phyloP scores from a whole-genome alignment of 768 basidiomycete species.

The Leucogyrophana mollusca region DNA sequence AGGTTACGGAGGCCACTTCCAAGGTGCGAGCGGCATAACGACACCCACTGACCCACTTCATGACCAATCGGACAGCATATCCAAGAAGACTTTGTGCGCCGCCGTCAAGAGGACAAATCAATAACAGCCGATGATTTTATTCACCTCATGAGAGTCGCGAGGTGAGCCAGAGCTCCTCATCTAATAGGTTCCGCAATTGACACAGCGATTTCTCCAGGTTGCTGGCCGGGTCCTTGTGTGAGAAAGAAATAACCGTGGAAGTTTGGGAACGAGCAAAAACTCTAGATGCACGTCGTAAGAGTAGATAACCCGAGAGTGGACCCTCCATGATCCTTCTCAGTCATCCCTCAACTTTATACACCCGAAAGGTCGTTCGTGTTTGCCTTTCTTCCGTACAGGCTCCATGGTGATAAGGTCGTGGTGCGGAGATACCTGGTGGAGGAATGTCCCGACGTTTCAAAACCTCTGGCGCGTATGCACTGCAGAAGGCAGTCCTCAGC shows the following conservation, averaged over 20 bases:
- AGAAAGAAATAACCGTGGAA: conserved; percentile 50
- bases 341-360: too few relatives aligned
- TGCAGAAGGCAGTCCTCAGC: too few relatives aligned
- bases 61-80: conserved; percentile 49
- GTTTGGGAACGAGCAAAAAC: conserved; percentile 65
- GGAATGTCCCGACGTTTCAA: too few relatives aligned
- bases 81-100: conserved; percentile 68
- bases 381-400: too few relatives aligned
- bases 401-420: too few relatives aligned
- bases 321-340: too few relatives aligned
- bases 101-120: conserved; percentile 36
- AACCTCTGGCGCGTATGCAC: too few relatives aligned
- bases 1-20: conserved; percentile 53
- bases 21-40: conserved; percentile 40
- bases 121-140: conserved; percentile 62
- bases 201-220: conserved; percentile 47
- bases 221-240: conserved; percentile 59
- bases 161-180: conserved; percentile 39
- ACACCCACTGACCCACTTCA: background rate
- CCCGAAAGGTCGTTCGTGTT: too few relatives aligned
- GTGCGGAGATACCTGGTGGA: too few relatives aligned
- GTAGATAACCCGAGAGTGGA: background rate
- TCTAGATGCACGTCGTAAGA: conserved; percentile 50
- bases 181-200: conserved; percentile 8
- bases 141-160: conserved; percentile 64